Evolutionary conservation across 345 rosid genomes (phyloP).

Genomic region (Arabis alpina): DNA sequence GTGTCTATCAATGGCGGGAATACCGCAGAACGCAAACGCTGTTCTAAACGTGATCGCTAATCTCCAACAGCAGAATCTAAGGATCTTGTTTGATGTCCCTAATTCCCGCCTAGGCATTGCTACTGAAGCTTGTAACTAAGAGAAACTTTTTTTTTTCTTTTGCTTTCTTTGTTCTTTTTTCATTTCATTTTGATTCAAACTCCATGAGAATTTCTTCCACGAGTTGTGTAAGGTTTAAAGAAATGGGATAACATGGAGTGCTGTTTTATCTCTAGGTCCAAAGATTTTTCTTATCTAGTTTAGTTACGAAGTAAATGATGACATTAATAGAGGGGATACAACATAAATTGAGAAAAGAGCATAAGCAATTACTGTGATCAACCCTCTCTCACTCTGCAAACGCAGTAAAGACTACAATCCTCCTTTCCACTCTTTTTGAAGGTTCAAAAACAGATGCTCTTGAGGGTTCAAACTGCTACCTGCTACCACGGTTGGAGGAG

Average conservation of each 20-base stretch:
- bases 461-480: background rate
- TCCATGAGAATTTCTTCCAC: too few species aligned
- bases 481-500: constrained; percentile 8
- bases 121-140: constrained; percentile 79
- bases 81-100: constrained; percentile 72
- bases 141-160: background rate
- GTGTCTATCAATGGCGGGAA: constrained; percentile 82
- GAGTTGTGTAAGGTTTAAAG: background rate
- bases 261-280: background rate
- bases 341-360: background rate
- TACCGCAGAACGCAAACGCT: constrained; percentile 65
- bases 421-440: constrained; percentile 22
- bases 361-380: constrained; percentile 21
- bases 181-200: constrained; percentile 1
- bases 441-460: constrained; percentile 38
- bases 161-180: background rate
- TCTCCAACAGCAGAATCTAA: constrained; percentile 85
- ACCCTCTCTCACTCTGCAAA: background rate
- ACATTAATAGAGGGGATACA: background rate
- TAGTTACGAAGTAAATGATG: background rate
- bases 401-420: constrained; percentile 33
- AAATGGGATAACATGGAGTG: background rate
- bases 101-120: constrained; percentile 85
- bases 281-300: background rate
- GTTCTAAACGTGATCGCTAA: constrained; percentile 83